Evolutionary conservation across 1,284 basidiomycete species (phyloP).

Genomic region (Blastosporella zonata): DNA sequence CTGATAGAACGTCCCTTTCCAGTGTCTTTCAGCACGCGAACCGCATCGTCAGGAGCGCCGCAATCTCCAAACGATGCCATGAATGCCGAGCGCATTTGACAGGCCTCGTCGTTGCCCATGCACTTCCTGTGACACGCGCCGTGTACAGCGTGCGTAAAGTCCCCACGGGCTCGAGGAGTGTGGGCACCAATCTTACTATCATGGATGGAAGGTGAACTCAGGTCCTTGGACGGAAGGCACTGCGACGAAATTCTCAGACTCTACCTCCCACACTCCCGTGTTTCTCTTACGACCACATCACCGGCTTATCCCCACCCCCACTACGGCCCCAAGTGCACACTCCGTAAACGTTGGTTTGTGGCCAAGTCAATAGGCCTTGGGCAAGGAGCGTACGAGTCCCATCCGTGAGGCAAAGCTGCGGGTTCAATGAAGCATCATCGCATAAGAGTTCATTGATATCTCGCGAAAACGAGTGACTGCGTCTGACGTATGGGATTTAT

Average conservation of each 20-base stretch:
- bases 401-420: conserved; percentile 9
- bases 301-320: too few relatives aligned
- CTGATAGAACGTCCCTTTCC: conserved; percentile 9
- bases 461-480: conserved; percentile 9
- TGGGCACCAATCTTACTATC: conserved; percentile 12
- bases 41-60: conserved; percentile 10
- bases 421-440: conserved; percentile 9
- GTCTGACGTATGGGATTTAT: not conserved
- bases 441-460: conserved; percentile 15
- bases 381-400: conserved; percentile 10
- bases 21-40: conserved; percentile 8
- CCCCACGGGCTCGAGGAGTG: conserved; percentile 8
- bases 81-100: conserved; percentile 13
- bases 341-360: too few relatives aligned
- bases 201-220: too few relatives aligned
- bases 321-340: too few relatives aligned
- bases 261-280: too few relatives aligned
- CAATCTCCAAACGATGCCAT: conserved; percentile 17
- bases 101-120: not conserved
- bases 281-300: too few relatives aligned
- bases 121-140: conserved; percentile 4
- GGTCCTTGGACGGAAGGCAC: too few relatives aligned
- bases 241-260: too few relatives aligned
- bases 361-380: conserved; percentile 1
- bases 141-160: conserved; percentile 12